phyloP scores from a whole-genome alignment of 441 rosid genomes.

The Mallotus repandus region DNA sequence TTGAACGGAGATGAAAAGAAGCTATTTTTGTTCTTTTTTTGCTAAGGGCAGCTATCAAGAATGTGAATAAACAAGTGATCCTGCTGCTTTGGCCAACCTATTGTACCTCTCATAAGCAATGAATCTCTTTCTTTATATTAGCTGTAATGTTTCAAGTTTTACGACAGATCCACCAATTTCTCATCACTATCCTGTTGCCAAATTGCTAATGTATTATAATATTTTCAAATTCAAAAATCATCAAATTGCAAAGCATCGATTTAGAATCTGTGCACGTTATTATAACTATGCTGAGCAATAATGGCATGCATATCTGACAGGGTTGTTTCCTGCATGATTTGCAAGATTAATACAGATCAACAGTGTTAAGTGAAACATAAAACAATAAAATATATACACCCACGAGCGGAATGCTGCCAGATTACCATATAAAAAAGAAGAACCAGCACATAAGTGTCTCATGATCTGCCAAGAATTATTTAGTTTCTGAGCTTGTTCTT shows the following conservation, averaged over 20 bases:
- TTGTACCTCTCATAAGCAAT: neutral
- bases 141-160: neutral
- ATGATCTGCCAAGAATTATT: no score
- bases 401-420: neutral
- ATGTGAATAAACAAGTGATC: neutral
- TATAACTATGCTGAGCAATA: neutral
- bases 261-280: neutral
- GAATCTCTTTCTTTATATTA: neutral
- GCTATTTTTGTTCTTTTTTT: neutral
- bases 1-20: conserved; percentile 2
- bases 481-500: no score
- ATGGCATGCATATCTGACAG: neutral
- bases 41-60: neutral
- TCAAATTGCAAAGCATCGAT: neutral
- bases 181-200: neutral
- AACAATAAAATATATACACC: neutral
- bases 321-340: neutral
- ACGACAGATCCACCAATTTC: neutral
- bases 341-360: neutral
- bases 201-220: neutral
- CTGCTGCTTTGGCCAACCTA: neutral
- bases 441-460: no score
- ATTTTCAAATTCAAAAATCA: neutral
- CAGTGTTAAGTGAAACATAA: no score
- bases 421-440: neutral